These are phyloP conservation scores for Exserohilum turcica DNA, from an alignment of 2,329 filamentous ascomycete genomes.

Conservation along the genomic window DNA sequence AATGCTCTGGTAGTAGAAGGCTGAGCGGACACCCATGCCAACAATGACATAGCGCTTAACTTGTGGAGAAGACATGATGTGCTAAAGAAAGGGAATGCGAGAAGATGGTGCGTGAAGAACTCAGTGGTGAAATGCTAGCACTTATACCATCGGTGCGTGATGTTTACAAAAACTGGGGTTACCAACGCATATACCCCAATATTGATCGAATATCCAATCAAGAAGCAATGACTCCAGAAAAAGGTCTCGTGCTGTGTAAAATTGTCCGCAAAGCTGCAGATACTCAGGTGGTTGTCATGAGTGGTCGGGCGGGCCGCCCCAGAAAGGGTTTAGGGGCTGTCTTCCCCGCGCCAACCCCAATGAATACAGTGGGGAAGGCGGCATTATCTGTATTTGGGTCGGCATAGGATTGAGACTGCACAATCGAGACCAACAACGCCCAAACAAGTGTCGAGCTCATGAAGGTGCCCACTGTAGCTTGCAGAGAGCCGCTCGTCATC, in stretches of 20 bases:
- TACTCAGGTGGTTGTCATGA: neutral
- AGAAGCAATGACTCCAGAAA: neutral
- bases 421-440: neutral
- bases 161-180: neutral
- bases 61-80: neutral
- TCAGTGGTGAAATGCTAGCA: neutral
- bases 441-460: neutral
- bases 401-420: neutral
- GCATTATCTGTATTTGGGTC: conserved; percentile 2
- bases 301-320: neutral
- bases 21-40: conserved; percentile 64
- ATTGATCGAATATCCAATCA: conserved; percentile 1
- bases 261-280: neutral
- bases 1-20: conserved; percentile 66
- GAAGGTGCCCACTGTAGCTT: neutral
- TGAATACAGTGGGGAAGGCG: neutral
- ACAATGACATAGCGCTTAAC: conserved; percentile 57
- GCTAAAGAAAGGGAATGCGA: neutral
- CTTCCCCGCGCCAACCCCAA: conserved; percentile 1
- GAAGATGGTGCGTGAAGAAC: neutral
- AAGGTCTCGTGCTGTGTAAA: neutral
- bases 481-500: neutral
- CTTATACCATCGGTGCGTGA: neutral
- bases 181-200: neutral
- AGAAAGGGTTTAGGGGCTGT: neutral